Conservation (phyloP, 306 rosid species). For the Cucurbita ficifolia region DNA sequence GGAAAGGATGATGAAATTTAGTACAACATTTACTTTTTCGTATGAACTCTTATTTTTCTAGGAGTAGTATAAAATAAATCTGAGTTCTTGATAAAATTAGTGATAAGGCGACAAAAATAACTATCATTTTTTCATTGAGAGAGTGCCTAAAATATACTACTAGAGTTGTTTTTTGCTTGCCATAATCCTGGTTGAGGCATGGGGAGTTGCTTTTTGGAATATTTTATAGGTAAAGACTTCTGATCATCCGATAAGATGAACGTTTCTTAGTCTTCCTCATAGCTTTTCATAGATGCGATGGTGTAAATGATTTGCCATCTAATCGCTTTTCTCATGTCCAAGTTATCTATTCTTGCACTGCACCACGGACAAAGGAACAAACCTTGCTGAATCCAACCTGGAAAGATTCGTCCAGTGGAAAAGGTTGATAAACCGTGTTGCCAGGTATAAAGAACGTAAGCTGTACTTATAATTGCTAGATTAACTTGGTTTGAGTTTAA, state of each 20-base stretch:
- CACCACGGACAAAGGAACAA: background rate
- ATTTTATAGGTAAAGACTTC: background rate
- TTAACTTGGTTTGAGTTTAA: background rate
- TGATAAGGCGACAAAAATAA: no score
- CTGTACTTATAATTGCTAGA: background rate
- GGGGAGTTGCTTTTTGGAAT: background rate
- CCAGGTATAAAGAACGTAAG: background rate
- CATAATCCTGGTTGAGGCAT: background rate
- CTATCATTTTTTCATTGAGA: background rate
- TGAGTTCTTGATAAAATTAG: background rate
- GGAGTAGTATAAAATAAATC: background rate
- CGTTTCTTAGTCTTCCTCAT: background rate
- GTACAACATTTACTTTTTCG: background rate
- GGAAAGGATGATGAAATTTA: background rate
- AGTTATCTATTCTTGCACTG: slow-evolving; percentile 2
- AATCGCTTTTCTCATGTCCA: background rate
- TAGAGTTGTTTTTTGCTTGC: background rate
- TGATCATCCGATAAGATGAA: background rate
- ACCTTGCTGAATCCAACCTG: background rate
- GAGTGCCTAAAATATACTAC: background rate
- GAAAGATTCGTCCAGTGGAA: slow-evolving; percentile 2
- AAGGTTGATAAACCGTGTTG: slow-evolving; percentile 1
- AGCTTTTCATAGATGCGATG: background rate
- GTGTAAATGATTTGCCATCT: background rate
- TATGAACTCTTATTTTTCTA: background rate